A percentile compares a stretch with the other conserved stretches of the same genome.
These are phyloP conservation scores for Schizochytrium sp. DNA, from an alignment of 108 stramenopile species.

Conservation along the genomic window DNA sequence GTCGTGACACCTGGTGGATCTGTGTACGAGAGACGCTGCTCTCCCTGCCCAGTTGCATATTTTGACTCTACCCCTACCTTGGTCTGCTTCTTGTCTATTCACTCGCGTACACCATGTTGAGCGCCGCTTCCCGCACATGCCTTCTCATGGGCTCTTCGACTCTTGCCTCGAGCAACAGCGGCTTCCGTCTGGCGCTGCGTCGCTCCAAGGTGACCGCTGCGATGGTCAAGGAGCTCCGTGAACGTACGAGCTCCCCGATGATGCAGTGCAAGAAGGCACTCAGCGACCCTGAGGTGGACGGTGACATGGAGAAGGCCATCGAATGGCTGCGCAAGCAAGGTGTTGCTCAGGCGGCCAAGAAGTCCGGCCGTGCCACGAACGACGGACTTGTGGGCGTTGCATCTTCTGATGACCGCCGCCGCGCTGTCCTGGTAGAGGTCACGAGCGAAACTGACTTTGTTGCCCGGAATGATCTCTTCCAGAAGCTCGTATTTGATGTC, in stretches of 20 bases:
- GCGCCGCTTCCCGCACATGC: too few relatives aligned
- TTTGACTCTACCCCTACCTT: too few relatives aligned
- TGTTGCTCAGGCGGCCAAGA: slow-evolving; percentile 55
- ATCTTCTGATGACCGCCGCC: slow-evolving; percentile 56
- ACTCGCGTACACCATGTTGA: too few relatives aligned
- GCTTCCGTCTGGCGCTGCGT: background rate
- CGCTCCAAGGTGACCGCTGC: slow-evolving; percentile 59
- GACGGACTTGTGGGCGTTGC: slow-evolving; percentile 48
- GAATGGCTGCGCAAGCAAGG: slow-evolving; percentile 78
- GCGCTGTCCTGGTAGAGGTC: slow-evolving; percentile 63
- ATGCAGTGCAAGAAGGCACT: slow-evolving; percentile 79
- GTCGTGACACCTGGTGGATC: too few relatives aligned
- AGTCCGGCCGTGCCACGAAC: background rate
- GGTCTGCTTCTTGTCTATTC: too few relatives aligned
- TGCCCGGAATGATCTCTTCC: slow-evolving; percentile 75
- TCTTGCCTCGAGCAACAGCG: background rate
- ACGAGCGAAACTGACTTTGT: slow-evolving; percentile 78
- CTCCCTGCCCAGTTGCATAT: too few relatives aligned
- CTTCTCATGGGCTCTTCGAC: background rate
- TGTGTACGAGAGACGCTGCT: too few relatives aligned
- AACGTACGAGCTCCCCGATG: slow-evolving; percentile 72
- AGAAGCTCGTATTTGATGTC: slow-evolving; percentile 68
- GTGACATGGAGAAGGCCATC: slow-evolving; percentile 74
- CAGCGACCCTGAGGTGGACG: slow-evolving; percentile 69
- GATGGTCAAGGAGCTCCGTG: slow-evolving; percentile 76